Evolutionary conservation across 495 filamentous ascomycete species (phyloP).

Genomic region (Aspergillus sparsus): DNA sequence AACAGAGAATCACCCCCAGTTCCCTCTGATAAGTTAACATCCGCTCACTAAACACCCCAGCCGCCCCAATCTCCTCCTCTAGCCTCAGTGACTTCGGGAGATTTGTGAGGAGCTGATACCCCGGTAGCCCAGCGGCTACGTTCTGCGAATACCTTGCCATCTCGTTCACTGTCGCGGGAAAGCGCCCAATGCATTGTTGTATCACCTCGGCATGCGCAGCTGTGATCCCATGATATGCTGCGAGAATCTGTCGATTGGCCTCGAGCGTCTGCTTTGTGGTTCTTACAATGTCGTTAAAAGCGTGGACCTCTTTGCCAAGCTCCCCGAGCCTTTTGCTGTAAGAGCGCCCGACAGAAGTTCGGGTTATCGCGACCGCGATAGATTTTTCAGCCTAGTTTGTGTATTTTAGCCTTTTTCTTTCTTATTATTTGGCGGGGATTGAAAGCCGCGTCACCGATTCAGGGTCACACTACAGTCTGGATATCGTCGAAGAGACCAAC

Average conservation of each 20-base stretch:
- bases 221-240: background rate
- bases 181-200: background rate
- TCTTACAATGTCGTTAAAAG: background rate
- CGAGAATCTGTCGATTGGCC: background rate
- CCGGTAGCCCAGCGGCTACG: background rate
- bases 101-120: background rate
- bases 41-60: background rate
- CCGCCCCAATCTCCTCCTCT: background rate
- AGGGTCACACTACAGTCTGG: background rate
- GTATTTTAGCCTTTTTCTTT: background rate
- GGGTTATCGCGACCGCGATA: background rate
- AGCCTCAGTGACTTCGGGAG: background rate
- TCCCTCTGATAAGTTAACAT: conserved; percentile 2
- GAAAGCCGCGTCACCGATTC: background rate
- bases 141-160: background rate
- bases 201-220: background rate
- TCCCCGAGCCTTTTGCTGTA: background rate
- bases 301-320: background rate
- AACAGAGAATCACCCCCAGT: background rate
- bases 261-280: background rate
- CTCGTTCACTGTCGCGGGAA: background rate
- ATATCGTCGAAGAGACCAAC: background rate
- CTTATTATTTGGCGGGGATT: background rate
- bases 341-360: background rate
- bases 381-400: background rate